Conservation (phyloP, 2,329 filamentous ascomycete species). For the Fusarium foetens region DNA sequence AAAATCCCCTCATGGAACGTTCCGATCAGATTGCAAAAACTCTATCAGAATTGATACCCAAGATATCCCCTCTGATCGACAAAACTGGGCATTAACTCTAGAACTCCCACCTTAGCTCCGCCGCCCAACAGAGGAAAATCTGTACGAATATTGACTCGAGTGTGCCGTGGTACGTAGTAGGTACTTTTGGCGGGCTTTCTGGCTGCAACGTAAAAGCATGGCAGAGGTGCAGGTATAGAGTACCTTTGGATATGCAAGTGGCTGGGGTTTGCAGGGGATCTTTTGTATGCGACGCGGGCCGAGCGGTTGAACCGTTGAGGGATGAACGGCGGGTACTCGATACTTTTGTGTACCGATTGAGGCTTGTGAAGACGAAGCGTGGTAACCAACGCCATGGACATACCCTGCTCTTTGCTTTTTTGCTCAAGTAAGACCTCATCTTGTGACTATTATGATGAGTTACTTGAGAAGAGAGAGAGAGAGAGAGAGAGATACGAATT, state of each 20-base stretch:
- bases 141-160: conserved; percentile 20
- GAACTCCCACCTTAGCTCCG: neutral
- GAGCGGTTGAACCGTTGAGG: conserved; percentile 23
- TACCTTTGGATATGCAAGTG: conserved; percentile 25
- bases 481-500: neutral
- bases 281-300: conserved; percentile 13
- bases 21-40: neutral
- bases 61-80: conserved; percentile 23
- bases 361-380: neutral
- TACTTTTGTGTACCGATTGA: conserved; percentile 11
- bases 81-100: conserved; percentile 35
- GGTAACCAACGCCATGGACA: conserved; percentile 20
- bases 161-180: neutral
- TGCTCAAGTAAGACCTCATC: neutral
- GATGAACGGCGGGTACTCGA: conserved; percentile 24
- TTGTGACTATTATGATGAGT: neutral
- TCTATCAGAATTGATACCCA: conserved; percentile 24
- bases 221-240: conserved; percentile 17
- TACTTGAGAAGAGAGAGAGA: neutral
- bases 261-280: conserved; percentile 14
- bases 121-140: conserved; percentile 1
- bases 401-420: neutral
- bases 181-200: conserved; percentile 1
- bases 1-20: conserved; percentile 5
- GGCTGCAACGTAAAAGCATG: conserved; percentile 28